These are phyloP conservation scores for Scutellaria baicalensis DNA, from an alignment of 257 asterid species.

Conservation along the genomic window DNA sequence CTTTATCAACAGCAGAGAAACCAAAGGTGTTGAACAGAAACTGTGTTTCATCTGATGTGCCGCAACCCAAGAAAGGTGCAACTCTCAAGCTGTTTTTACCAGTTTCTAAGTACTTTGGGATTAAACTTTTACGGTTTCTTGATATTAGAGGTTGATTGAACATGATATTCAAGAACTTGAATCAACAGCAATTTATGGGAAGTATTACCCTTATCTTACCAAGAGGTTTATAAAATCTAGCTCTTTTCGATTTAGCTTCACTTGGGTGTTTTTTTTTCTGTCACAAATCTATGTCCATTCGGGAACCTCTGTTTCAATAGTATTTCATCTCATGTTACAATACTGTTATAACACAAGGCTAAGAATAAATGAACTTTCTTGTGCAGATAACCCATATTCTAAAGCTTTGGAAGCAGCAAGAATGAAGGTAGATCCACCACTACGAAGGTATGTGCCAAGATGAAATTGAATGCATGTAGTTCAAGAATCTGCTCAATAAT, in stretches of 20 bases:
- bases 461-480: background rate
- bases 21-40: slow-evolving; percentile 8
- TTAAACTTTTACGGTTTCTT: no score
- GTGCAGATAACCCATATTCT: slow-evolving; percentile 19
- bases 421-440: slow-evolving; percentile 16
- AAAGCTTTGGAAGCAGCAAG: slow-evolving; percentile 22
- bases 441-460: slow-evolving; percentile 18
- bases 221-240: background rate
- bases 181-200: background rate
- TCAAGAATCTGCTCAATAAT: background rate
- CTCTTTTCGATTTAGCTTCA: no score
- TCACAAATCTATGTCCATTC: no score
- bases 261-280: no score
- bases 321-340: no score
- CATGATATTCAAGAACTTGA: background rate
- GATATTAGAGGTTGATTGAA: no score
- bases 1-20: slow-evolving; percentile 11
- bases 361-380: no score
- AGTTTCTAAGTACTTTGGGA: no score
- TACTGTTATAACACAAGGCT: no score
- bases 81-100: no score
- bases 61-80: slow-evolving; percentile 23
- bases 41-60: slow-evolving; percentile 15
- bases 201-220: background rate
- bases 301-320: no score